Evolutionary conservation across 2,329 filamentous ascomycete genomes (phyloP), one percentile per base, ranked within the genome.

Genomic region (Myriangium duriaei): DNA sequence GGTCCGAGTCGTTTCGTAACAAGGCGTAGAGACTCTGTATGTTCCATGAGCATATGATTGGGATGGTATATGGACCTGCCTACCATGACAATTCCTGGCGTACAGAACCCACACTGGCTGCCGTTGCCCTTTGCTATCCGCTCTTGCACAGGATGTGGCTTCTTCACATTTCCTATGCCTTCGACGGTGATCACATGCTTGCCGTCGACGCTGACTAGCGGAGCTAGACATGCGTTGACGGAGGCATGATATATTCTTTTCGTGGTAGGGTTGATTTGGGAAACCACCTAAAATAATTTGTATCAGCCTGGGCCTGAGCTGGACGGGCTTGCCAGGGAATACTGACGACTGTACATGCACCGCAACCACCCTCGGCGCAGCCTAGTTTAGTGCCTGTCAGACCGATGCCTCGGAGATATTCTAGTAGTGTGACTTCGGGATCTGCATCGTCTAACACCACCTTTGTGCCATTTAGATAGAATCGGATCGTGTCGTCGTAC

Each of bases 141-240:
- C 63, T 96, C 86, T 57, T 96, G 91, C 3, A 80, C 69, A 2
- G 88, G 83, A 63, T 98, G 91, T 4, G 91, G 91, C 30, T 71
- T 75, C 57, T 91, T 80, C 17, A 83, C 78, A 56, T 81, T 83
- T 9, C 91, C 91, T 51, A 98, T 95, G 5, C 91, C 91, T 61
- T 98, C 91, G 29, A 98, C 79, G 3, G 91, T 98, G 55, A 98
- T 87, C 53, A 96, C 85, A 71, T 98, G 91, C 58, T 98, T 98
- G 31, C 91, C 91, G 57, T 96, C 91, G 30, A 96, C 74, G 51
- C 86, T 93, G 48, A 86, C 82, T 32, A 98, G 70, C 5, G 91
- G 91, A 9, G 91, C 88, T 37, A 98, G 68, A 57, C 91, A 98
- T 30, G 91, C 91, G 57, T 98, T 98, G 42, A 96, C 84, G 38